phyloP scores from a whole-genome alignment of 345 rosid species.

The Passiflora organensis region DNA sequence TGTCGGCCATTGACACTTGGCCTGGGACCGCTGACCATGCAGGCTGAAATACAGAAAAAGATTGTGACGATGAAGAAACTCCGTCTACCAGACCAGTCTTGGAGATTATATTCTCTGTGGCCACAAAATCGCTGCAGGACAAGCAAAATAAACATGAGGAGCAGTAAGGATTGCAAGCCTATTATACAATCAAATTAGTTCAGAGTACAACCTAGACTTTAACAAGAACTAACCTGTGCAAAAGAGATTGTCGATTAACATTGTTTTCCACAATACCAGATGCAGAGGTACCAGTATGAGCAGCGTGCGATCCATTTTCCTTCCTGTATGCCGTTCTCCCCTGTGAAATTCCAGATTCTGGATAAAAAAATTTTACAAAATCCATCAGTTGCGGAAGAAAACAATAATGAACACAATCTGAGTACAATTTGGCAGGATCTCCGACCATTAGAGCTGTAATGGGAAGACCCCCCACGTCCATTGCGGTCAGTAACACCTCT shows the following conservation, averaged over 20 bases:
- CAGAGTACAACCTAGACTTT: neutral
- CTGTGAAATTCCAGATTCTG: slow-evolving; percentile 57
- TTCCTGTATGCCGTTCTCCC: slow-evolving; percentile 63
- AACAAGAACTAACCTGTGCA: slow-evolving; percentile 38
- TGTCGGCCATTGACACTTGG: slow-evolving; percentile 91
- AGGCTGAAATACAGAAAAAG: slow-evolving; percentile 60
- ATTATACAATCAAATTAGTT: neutral
- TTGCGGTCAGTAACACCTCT: slow-evolving; percentile 73
- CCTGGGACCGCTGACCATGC: slow-evolving; percentile 76
- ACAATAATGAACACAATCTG: slow-evolving; percentile 4
- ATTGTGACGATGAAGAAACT: slow-evolving; percentile 41
- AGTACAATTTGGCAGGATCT: slow-evolving; percentile 6
- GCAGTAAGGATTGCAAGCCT: too few species aligned
- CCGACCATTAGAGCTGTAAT: slow-evolving; percentile 53
- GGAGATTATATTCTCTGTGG: slow-evolving; percentile 42
- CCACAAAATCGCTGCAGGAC: slow-evolving; percentile 51
- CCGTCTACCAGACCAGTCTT: slow-evolving; percentile 38
- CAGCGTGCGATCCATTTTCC: slow-evolving; percentile 67
- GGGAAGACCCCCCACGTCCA: slow-evolving; percentile 52
- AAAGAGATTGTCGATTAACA: slow-evolving; percentile 30
- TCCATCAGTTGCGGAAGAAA: neutral
- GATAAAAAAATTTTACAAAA: slow-evolving; percentile 11
- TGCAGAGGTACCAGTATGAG: slow-evolving; percentile 46
- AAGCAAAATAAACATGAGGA: slow-evolving; percentile 22
- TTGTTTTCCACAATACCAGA: slow-evolving; percentile 39